Conservation (phyloP, 345 rosid species). For the Arabis hirsuta region DNA sequence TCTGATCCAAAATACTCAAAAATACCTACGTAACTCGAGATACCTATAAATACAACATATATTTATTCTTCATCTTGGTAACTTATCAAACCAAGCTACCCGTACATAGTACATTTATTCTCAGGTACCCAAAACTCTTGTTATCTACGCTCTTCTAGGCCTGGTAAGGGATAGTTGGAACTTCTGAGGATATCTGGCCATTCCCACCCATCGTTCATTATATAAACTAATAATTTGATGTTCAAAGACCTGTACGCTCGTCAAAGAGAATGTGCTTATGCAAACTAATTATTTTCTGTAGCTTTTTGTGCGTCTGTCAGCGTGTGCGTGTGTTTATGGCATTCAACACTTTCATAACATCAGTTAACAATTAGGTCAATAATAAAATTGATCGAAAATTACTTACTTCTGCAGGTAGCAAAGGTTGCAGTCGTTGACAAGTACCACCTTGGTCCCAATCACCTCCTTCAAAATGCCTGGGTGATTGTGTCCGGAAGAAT, state of each 20-base stretch:
- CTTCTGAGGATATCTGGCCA: not conserved
- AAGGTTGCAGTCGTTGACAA: constrained; percentile 63
- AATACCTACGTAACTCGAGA: not conserved
- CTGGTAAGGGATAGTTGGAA: not conserved
- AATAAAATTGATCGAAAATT: not conserved
- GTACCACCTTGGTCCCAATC: constrained; percentile 98
- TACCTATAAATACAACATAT: not conserved
- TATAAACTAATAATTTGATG: not conserved
- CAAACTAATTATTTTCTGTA: not conserved
- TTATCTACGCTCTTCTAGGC: not conserved
- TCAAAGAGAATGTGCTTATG: not conserved
- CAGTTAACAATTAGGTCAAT: not conserved
- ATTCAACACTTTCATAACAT: not conserved
- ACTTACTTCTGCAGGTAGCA: constrained; percentile 66
- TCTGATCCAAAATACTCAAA: not conserved
- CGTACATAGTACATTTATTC: not conserved
- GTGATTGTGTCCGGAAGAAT: constrained; percentile 82
- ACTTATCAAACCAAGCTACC: not conserved
- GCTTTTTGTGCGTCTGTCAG: not conserved
- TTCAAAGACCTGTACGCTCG: not conserved
- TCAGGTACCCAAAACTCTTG: not conserved
- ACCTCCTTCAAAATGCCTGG: constrained; percentile 99
- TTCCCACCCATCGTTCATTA: not conserved
- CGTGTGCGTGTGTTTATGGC: not conserved
- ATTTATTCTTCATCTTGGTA: not conserved